phyloP scores from a whole-genome alignment of 139 green algal genomes.

The Haematococcus lacustris region DNA sequence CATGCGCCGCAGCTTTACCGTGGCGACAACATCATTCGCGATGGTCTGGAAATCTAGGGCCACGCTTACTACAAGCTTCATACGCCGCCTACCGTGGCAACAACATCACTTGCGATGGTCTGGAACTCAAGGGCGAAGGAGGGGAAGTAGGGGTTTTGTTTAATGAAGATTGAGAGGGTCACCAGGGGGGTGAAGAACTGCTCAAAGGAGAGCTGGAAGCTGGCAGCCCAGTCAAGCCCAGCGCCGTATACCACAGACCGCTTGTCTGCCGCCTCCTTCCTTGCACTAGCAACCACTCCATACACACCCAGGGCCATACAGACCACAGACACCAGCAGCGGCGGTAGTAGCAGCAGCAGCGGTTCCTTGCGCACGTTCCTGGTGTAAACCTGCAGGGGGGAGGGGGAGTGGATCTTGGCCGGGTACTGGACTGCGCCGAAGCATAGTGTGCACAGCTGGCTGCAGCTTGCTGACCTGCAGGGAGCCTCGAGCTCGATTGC shows the following conservation, averaged over 20 bases:
- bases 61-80: no score
- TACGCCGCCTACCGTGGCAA: background rate
- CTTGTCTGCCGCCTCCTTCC: background rate
- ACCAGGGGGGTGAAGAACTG: conserved; percentile 2
- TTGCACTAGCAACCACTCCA: background rate
- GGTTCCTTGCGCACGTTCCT: conserved; percentile 1
- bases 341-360: conserved; percentile 6
- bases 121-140: background rate
- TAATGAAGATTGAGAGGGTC: conserved; percentile 2
- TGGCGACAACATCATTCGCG: no score
- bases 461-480: no score
- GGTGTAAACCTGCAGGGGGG: no score
- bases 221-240: conserved; percentile 3
- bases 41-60: no score
- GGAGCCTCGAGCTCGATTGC: no score
- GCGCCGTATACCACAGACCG: background rate
- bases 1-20: no score
- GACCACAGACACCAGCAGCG: background rate
- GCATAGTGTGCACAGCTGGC: no score
- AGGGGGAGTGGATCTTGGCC: no score
- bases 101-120: background rate
- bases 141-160: background rate
- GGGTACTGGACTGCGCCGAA: no score
- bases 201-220: conserved; percentile 6
- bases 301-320: conserved; percentile 5